Percentiles rank a stretch among this genome's conserved stretches.
phyloP scores from a whole-genome alignment of 129 eudicot genomes.

The Escallonia rubra region DNA sequence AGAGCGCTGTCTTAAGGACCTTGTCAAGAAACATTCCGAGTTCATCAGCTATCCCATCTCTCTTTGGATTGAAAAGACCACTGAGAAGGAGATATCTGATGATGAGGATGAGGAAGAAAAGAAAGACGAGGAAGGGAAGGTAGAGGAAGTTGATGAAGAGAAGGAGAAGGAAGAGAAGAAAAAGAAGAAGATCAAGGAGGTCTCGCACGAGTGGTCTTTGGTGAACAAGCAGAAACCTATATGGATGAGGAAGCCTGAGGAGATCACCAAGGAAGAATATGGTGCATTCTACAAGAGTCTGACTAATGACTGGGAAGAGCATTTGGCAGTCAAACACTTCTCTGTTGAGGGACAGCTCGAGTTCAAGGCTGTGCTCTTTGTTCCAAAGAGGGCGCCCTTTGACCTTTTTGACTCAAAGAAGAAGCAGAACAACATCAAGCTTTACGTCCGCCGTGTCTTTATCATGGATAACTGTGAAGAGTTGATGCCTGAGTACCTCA shows the following conservation, averaged over 20 bases:
- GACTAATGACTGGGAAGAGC: conserved; percentile 89
- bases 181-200: conserved; percentile 84
- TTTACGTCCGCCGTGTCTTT: conserved; percentile 87
- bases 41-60: conserved; percentile 89
- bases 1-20: conserved; percentile 74
- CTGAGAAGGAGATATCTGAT: conserved; percentile 74
- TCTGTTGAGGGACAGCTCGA: conserved; percentile 87
- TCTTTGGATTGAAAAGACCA: conserved; percentile 71
- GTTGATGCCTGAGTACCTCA: conserved; percentile 73
- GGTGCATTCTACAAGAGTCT: conserved; percentile 90
- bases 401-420: conserved; percentile 80
- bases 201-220: conserved; percentile 70
- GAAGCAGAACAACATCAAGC: conserved; percentile 94
- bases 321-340: conserved; percentile 72
- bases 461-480: conserved; percentile 98
- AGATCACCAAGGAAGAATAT: conserved; percentile 79
- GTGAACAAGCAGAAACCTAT: conserved; percentile 89
- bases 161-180: conserved; percentile 78
- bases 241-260: conserved; percentile 93
- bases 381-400: conserved; percentile 80
- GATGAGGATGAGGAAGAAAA: conserved; percentile 81
- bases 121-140: conserved; percentile 73
- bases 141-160: conserved; percentile 71
- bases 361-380: conserved; percentile 75
- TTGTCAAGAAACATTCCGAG: conserved; percentile 83